Evolutionary conservation across 352 stramenopile genomes (phyloP).

Genomic region (Phytopythium litorale): DNA sequence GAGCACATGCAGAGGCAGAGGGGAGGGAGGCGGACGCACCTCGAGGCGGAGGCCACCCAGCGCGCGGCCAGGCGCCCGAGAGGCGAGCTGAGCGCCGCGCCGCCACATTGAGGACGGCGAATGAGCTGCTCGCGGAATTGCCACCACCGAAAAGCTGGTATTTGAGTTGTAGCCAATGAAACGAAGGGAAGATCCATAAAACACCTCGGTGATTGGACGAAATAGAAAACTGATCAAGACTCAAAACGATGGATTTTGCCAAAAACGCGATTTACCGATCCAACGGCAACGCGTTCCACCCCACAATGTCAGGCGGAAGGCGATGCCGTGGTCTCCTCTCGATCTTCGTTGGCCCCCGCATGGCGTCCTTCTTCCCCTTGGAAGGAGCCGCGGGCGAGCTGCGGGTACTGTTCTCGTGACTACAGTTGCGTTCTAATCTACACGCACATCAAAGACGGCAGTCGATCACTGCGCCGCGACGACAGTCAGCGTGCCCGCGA

Average conservation of each 20-base stretch:
- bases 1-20: not conserved
- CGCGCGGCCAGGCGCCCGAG: not conserved
- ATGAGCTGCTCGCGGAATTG: not conserved
- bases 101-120: not conserved
- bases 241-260: not conserved
- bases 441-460: conserved; percentile 2
- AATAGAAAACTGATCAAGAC: not conserved
- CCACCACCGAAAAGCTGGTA: not conserved
- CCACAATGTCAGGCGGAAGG: too few species aligned
- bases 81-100: not conserved
- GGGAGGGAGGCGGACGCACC: not conserved
- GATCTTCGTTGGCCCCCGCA: not conserved
- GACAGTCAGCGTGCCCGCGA: conserved; percentile 4
- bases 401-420: not conserved
- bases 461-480: not conserved
- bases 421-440: conserved; percentile 5
- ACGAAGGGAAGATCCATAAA: not conserved
- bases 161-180: not conserved
- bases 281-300: not conserved
- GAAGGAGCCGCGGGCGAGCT: not conserved
- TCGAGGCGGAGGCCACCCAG: not conserved
- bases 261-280: not conserved
- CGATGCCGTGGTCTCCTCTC: not conserved
- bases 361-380: conserved; percentile 5
- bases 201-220: not conserved